phyloP scores from a whole-genome alignment of 768 basidiomycete genomes.

The Dentipellis fragilis region DNA sequence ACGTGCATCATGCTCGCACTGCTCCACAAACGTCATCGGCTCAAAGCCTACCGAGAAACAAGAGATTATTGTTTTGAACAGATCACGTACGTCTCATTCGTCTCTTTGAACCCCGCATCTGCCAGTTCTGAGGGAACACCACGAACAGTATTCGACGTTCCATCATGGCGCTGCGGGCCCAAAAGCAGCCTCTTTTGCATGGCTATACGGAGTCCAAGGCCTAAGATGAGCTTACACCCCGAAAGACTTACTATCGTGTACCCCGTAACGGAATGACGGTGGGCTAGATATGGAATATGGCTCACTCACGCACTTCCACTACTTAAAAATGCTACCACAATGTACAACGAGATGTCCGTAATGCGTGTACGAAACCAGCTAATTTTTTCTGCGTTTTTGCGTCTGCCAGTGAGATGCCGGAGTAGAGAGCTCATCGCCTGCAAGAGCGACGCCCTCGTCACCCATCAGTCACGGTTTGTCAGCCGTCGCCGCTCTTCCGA shows the following conservation, averaged over 20 bases:
- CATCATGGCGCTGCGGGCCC: not conserved
- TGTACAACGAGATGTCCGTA: too few species aligned
- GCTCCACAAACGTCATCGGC: conserved; percentile 12
- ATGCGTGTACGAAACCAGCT: too few species aligned
- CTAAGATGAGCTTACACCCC: not conserved
- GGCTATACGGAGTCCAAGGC: not conserved
- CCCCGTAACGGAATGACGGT: not conserved
- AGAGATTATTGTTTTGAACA: conserved; percentile 13
- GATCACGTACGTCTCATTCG: conserved; percentile 6
- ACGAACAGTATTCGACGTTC: not conserved
- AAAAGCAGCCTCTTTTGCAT: not conserved
- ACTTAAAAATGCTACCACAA: too few species aligned
- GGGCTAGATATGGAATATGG: not conserved
- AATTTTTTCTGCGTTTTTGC: too few species aligned
- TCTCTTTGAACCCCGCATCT: not conserved
- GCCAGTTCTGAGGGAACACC: not conserved
- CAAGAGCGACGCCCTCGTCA: too few species aligned
- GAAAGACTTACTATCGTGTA: not conserved
- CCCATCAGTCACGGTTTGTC: too few species aligned
- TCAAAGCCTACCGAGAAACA: conserved; percentile 11
- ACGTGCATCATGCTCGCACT: conserved; percentile 12
- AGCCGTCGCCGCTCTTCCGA: too few species aligned
- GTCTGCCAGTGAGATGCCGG: too few species aligned
- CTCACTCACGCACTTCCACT: too few species aligned
- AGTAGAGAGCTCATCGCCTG: too few species aligned